Conservation (phyloP, 441 rosid species). For the Hura crepitans region DNA sequence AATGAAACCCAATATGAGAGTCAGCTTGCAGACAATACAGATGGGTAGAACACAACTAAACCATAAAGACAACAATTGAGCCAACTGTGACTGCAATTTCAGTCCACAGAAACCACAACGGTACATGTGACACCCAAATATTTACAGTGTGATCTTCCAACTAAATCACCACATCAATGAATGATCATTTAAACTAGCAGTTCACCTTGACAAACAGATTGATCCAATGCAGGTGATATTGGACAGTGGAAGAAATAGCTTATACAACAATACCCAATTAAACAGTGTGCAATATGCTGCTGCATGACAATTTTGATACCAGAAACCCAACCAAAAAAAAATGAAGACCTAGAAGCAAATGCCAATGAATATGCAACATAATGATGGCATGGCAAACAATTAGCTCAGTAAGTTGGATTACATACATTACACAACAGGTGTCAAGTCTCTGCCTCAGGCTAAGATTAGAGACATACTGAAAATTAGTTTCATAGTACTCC, state of each 20-base stretch:
- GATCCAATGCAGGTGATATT: not conserved
- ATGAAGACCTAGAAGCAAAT: not conserved
- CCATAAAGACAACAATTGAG: not conserved
- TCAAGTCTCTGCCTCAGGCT: not conserved
- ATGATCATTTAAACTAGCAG: not conserved
- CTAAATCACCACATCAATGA: not conserved
- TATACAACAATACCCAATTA: not conserved
- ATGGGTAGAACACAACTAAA: not conserved
- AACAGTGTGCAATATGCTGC: not conserved
- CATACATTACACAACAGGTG: not conserved
- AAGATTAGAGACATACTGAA: not conserved
- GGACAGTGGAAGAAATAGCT: not conserved
- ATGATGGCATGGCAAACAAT: not conserved
- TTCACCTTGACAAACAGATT: not conserved
- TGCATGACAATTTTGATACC: not conserved
- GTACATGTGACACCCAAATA: not conserved
- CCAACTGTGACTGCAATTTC: not conserved
- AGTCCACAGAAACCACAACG: not conserved
- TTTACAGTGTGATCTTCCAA: not conserved
- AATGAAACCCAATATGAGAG: not conserved
- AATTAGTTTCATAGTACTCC: not conserved
- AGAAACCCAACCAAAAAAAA: not conserved
- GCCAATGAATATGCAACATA: constrained; percentile 6
- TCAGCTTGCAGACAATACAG: not conserved
- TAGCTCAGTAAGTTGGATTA: not conserved